A percentile compares a stretch with the other conserved stretches of the same genome.
Conservation (phyloP, 176 grass and related monocot species). For the Ampelocalamus luodianensis region DNA sequence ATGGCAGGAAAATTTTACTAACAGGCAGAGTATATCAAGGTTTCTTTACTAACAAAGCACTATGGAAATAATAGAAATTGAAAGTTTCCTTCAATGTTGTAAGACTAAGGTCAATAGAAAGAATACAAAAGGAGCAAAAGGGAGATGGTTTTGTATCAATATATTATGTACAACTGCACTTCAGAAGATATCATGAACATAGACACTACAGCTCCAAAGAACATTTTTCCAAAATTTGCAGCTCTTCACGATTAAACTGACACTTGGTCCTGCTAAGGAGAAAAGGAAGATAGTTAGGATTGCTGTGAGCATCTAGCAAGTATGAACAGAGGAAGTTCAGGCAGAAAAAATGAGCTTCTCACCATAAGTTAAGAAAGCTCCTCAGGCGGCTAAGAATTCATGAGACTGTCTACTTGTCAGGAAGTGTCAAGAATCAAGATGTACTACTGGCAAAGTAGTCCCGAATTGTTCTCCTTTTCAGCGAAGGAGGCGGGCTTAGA, state of each 20-base stretch:
- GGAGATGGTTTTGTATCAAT: background rate
- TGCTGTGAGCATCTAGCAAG: background rate
- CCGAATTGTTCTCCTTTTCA: constrained; percentile 90
- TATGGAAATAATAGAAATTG: background rate
- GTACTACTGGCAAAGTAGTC: constrained; percentile 73
- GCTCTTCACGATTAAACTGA: background rate
- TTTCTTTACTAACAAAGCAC: constrained; percentile 2
- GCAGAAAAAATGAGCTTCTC: constrained; percentile 16
- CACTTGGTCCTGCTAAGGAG: background rate
- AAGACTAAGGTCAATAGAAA: background rate
- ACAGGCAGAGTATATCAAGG: background rate
- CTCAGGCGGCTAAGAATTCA: constrained; percentile 23
- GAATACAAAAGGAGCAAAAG: background rate
- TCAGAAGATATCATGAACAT: constrained; percentile 9
- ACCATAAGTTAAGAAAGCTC: constrained; percentile 27
- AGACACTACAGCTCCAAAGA: constrained; percentile 10
- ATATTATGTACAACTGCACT: constrained; percentile 48
- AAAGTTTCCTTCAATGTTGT: background rate
- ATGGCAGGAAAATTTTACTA: background rate
- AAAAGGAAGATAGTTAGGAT: background rate
- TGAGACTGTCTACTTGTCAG: constrained; percentile 5
- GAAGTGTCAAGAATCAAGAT: constrained; percentile 43
- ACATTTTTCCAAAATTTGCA: constrained; percentile 40
- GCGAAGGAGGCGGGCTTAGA: constrained; percentile 76
- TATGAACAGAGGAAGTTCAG: background rate